A percentile compares a stretch with the other conserved stretches of the same genome.
phyloP scores from a whole-genome alignment of 108 stramenopile genomes.

The Nitzschia sp. region DNA sequence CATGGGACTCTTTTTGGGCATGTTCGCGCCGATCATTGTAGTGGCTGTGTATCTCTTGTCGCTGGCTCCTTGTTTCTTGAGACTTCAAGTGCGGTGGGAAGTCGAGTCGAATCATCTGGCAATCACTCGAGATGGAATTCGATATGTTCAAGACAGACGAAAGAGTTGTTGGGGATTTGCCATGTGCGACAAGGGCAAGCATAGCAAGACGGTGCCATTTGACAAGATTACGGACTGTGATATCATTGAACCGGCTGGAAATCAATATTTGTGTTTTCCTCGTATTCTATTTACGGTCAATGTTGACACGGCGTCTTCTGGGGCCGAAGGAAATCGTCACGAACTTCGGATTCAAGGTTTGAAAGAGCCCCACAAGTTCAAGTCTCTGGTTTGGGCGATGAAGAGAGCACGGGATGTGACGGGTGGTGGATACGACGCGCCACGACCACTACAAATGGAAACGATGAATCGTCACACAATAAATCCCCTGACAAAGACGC shows the following conservation, averaged over 20 bases:
- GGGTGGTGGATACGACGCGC: background rate
- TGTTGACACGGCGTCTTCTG: constrained; percentile 36
- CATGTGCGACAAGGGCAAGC: constrained; percentile 27
- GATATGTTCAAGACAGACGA: constrained; percentile 33
- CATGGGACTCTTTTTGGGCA: constrained; percentile 18
- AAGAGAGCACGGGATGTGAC: constrained; percentile 21
- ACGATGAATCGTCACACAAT: background rate
- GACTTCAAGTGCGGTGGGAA: constrained; percentile 22
- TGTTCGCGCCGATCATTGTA: background rate
- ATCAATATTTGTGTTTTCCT: constrained; percentile 3
- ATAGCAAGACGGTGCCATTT: constrained; percentile 42
- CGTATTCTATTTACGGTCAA: constrained; percentile 32
- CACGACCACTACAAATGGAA: background rate
- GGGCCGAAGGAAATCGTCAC: constrained; percentile 13
- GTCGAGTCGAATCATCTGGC: constrained; percentile 43
- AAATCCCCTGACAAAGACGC: background rate
- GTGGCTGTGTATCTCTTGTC: constrained; percentile 12
- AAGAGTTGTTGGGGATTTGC: constrained; percentile 29
- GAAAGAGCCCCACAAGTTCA: constrained; percentile 35
- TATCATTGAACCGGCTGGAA: constrained; percentile 36
- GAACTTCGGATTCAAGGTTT: constrained; percentile 38
- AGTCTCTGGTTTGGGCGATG: constrained; percentile 46
- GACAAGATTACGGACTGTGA: constrained; percentile 56
- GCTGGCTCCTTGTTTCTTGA: constrained; percentile 19
- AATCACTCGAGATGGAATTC: constrained; percentile 51